A percentile compares a stretch with the other conserved stretches of the same genome.
These are phyloP conservation scores for Apiotrichum mycotoxinovorans DNA, from an alignment of 1,284 basidiomycete genomes.

Conservation along the genomic window DNA sequence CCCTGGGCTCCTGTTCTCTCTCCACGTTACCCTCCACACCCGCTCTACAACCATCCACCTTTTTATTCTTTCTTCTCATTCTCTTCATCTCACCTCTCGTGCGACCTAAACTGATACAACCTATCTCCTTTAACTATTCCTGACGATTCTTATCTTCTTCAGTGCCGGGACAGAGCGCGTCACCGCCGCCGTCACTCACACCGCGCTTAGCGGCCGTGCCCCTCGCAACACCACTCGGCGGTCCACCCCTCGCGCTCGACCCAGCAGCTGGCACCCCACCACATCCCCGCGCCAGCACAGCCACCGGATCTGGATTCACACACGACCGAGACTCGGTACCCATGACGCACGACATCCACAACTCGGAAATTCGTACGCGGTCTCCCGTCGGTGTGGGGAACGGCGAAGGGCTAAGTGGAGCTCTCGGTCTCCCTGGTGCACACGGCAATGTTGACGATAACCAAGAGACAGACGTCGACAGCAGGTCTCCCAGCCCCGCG, in stretches of 20 bases:
- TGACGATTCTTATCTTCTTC: neutral
- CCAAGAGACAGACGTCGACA: neutral
- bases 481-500: constrained; percentile 19
- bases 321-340: neutral
- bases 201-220: constrained; percentile 16
- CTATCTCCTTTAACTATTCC: no score
- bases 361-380: neutral
- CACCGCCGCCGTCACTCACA: constrained; percentile 19
- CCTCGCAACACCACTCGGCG: constrained; percentile 8
- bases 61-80: neutral
- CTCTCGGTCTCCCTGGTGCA: no score
- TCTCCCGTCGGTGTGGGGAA: no score
- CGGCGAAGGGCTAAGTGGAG: no score
- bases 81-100: neutral
- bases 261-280: neutral
- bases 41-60: neutral
- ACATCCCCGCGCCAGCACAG: neutral
- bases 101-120: no score
- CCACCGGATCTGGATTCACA: neutral
- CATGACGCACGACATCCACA: neutral
- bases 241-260: constrained; percentile 5
- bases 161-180: constrained; percentile 22
- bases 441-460: neutral
- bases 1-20: no score
- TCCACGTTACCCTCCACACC: neutral